Percentiles rank a stretch among this genome's conserved stretches.
Conservation (phyloP, 768 basidiomycete species). For the Pisolithus tinctorius region DNA sequence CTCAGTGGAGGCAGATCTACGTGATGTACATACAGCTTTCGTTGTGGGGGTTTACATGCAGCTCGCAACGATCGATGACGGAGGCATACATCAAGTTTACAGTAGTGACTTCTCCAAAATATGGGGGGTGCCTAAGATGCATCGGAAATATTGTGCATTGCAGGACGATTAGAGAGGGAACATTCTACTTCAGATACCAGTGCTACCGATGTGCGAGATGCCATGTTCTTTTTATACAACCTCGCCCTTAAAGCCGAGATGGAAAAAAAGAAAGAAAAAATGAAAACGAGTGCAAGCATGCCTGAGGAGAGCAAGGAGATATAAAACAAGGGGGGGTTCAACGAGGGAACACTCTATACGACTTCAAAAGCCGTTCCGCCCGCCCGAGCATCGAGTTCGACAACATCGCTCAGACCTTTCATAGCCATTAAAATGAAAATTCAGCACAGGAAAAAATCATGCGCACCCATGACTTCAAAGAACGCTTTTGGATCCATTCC, state of each 20-base stretch:
- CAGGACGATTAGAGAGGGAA: slow-evolving; percentile 15
- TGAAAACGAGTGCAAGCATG: not conserved
- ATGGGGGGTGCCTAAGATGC: no score
- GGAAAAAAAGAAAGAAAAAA: not conserved
- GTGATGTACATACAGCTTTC: no score
- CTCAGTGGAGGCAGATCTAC: no score
- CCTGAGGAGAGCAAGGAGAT: not conserved
- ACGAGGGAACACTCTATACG: slow-evolving; percentile 28
- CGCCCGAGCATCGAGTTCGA: slow-evolving; percentile 48
- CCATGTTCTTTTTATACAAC: slow-evolving; percentile 8
- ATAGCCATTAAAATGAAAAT: not conserved
- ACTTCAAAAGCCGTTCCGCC: slow-evolving; percentile 53
- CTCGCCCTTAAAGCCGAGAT: not conserved
- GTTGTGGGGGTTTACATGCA: no score
- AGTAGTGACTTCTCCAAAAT: no score
- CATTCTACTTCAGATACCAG: slow-evolving; percentile 6
- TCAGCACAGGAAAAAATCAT: not conserved
- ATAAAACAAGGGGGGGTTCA: not conserved
- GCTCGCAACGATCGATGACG: no score
- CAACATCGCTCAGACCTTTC: slow-evolving; percentile 46
- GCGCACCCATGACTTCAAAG: slow-evolving; percentile 70
- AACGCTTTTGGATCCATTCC: slow-evolving; percentile 76
- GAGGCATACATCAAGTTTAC: no score
- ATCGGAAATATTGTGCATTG: slow-evolving; percentile 10
- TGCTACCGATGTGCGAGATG: slow-evolving; percentile 8